Conservation (phyloP, 176 grass and related monocot species). For the Triticum aestivum region DNA sequence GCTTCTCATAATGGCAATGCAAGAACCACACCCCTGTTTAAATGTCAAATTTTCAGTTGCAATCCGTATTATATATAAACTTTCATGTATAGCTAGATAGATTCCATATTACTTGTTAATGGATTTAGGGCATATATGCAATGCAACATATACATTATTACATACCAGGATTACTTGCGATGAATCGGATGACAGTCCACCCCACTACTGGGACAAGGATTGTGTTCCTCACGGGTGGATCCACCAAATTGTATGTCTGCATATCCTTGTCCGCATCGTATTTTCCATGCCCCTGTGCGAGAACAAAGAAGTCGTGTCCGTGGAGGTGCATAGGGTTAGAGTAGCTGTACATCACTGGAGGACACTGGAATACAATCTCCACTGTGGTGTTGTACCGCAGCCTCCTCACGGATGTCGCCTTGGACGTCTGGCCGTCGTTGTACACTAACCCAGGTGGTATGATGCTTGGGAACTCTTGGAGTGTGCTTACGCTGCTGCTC, state of each 20-base stretch:
- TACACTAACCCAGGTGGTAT: no score
- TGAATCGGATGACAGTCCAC: slow-evolving; percentile 27
- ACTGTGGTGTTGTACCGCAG: neutral
- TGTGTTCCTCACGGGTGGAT: slow-evolving; percentile 12
- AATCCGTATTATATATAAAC: no score
- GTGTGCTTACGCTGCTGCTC: neutral
- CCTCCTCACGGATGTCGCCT: neutral
- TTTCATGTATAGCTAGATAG: no score
- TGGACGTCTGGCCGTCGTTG: no score
- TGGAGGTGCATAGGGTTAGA: neutral
- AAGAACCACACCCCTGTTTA: neutral
- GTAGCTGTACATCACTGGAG: neutral
- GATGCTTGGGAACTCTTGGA: neutral
- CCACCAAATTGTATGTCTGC: slow-evolving; percentile 30
- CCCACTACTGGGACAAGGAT: slow-evolving; percentile 6
- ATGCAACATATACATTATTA: neutral
- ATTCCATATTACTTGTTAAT: no score
- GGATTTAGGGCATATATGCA: no score
- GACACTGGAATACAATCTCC: neutral
- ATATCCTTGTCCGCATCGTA: slow-evolving; percentile 32
- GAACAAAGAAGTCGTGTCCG: neutral
- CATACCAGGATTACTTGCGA: slow-evolving; percentile 43
- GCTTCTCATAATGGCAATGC: neutral
- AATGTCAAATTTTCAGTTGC: no score
- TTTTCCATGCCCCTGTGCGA: slow-evolving; percentile 6